A percentile compares a stretch with the other conserved stretches of the same genome.
Evolutionary conservation across 306 rosid genomes (phyloP).

Genomic region (Trifolium fragiferum): DNA sequence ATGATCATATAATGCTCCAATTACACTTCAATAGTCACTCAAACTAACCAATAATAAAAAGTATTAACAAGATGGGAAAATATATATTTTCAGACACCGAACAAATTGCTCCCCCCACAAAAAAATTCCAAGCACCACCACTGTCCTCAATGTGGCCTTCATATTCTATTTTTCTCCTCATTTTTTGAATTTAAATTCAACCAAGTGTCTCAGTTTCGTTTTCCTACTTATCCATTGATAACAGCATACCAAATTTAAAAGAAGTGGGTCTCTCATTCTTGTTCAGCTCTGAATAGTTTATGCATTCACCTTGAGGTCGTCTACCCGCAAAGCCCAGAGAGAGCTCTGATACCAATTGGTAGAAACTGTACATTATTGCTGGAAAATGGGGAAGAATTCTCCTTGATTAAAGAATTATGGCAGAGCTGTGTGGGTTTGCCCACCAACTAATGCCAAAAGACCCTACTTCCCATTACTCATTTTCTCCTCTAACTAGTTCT

Average conservation of each 20-base stretch:
- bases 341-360: not conserved
- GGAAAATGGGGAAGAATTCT: not conserved
- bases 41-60: no score
- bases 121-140: no score
- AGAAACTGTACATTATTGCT: conserved; percentile 1
- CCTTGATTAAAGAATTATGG: not conserved
- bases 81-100: no score
- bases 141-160: not conserved
- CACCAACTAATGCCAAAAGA: not conserved
- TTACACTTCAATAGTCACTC: no score
- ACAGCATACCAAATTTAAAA: conserved; percentile 2
- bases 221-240: conserved; percentile 13
- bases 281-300: conserved; percentile 1
- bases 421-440: not conserved
- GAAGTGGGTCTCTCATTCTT: not conserved
- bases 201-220: not conserved
- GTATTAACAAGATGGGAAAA: no score
- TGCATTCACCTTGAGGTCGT: not conserved
- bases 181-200: not conserved
- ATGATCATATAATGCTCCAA: no score
- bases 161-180: not conserved
- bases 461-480: not conserved
- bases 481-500: not conserved
- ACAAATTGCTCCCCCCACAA: no score
- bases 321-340: not conserved